Base-by-base conservation (phyloP, 108 stramenopile genomes). In the Cyclostephanos invisitatus region DNA sequence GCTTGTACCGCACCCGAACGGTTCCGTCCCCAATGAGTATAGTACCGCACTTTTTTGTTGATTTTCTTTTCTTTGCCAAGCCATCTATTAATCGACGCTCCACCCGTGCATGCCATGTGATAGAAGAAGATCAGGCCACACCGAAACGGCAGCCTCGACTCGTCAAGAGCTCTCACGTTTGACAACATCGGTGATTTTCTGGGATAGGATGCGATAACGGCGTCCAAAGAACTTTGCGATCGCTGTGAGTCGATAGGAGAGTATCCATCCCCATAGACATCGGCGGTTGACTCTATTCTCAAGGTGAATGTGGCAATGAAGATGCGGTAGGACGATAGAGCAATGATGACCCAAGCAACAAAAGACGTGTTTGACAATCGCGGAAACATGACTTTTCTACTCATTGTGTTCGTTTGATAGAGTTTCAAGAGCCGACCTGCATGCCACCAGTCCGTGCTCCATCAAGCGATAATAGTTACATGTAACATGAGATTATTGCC, bases 51-150 rank as follows among this genome's bases (percentile, higher is more conserved):
- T 22, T 74, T 60, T 25, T 53, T 51, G 46, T 68, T 76, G 36
- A 56, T 36, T 20, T 68, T 61, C 32, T 76, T 76, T 68, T 63
- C 62, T 58, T 69, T 76, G n/a, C 75, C 75, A 21, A 76, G 75
- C 75, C 75, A 76, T 21, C 75, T 60, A 55, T 76, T 76, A 2
- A 76, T 68, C 32, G 75, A 76, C 9, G 75, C 42, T 25, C 75
- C 75, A 17, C 75, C 75, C 1, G 75, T 76, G 62, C 75, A 76
- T 4, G 75, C 75, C 37, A 76, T 76, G 62, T 76, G 75, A 54
- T 69, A 76, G 68, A 76, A 76, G 68, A 76, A 69, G 32, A 76
- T 15, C n/a, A 76, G 64, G 55, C 75, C 75, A 47, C 75, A 76
- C 48, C 56, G 49, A 18, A 37, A 57, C 32, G 40, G 54, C 12